A percentile compares a stretch with the other conserved stretches of the same genome.
These are phyloP conservation scores for Saturnispora gosingensis DNA, from an alignment of 805 yeast species.

Conservation along the genomic window DNA sequence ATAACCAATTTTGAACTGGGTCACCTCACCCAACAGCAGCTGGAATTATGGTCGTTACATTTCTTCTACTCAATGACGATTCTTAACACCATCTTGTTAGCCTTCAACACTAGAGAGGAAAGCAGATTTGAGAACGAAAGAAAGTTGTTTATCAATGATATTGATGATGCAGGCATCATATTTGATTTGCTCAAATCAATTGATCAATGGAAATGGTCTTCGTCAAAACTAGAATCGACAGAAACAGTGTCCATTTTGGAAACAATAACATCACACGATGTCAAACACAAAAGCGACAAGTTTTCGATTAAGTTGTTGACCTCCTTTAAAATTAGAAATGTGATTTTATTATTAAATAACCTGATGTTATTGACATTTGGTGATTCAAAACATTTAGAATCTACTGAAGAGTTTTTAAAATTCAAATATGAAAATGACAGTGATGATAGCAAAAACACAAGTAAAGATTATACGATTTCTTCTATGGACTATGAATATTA, in stretches of 20 bases:
- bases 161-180: slow-evolving; percentile 32
- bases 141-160: slow-evolving; percentile 5
- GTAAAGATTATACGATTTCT: slow-evolving; percentile 35
- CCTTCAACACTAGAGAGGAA: slow-evolving; percentile 10
- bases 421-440: slow-evolving; percentile 24
- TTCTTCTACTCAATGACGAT: slow-evolving; percentile 25
- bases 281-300: slow-evolving; percentile 15
- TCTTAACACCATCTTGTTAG: slow-evolving; percentile 17
- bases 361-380: slow-evolving; percentile 57
- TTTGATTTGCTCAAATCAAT: slow-evolving; percentile 37
- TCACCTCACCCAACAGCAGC: slow-evolving; percentile 2
- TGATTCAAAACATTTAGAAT: slow-evolving; percentile 29
- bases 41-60: slow-evolving; percentile 19
- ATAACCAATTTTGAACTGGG: slow-evolving; percentile 12
- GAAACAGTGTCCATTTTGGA: slow-evolving; percentile 12
- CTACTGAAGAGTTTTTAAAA: slow-evolving; percentile 39
- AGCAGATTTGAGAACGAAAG: slow-evolving; percentile 3
- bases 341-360: slow-evolving; percentile 46
- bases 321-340: slow-evolving; percentile 43
- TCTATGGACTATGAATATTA: slow-evolving; percentile 82
- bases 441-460: not conserved
- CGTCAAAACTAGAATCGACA: slow-evolving; percentile 18
- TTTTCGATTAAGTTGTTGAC: slow-evolving; percentile 16
- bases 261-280: slow-evolving; percentile 8
- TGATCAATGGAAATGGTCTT: slow-evolving; percentile 59